phyloP scores from a whole-genome alignment of 2,329 filamentous ascomycete genomes.

The Xylariales sp. region DNA sequence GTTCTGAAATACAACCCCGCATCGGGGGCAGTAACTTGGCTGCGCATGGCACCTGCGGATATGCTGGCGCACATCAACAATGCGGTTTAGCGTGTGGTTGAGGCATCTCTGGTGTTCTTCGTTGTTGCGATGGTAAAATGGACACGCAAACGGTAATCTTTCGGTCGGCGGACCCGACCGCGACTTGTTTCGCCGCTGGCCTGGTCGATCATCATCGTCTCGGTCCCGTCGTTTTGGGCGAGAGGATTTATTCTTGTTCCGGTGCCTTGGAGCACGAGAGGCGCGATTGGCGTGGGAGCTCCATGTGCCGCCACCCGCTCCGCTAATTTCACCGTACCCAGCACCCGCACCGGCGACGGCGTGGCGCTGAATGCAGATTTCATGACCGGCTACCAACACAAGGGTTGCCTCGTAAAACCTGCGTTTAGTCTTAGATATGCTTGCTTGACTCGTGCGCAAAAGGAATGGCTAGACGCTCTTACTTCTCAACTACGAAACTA shows the following conservation, averaged over 20 bases:
- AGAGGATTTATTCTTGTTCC: neutral
- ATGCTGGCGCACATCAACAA: slow-evolving; percentile 22
- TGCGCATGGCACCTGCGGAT: slow-evolving; percentile 13
- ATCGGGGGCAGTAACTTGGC: slow-evolving; percentile 12
- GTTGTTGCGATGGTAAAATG: slow-evolving; percentile 11
- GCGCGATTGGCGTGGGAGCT: neutral
- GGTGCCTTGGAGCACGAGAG: neutral
- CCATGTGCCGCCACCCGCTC: neutral
- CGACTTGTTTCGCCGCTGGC: neutral
- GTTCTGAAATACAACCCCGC: slow-evolving; percentile 8
- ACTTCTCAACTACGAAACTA: neutral
- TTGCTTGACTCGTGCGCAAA: neutral
- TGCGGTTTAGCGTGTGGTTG: slow-evolving; percentile 2
- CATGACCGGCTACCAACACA: neutral
- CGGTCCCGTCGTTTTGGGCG: neutral
- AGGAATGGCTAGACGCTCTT: neutral
- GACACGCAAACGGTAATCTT: slow-evolving; percentile 1
- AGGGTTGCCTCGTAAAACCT: neutral
- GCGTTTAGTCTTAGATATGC: neutral
- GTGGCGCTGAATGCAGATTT: neutral
- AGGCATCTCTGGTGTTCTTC: slow-evolving; percentile 6
- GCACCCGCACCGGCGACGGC: neutral
- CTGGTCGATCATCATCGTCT: slow-evolving; percentile 8
- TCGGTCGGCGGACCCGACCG: neutral
- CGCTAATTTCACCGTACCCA: neutral